A percentile compares a stretch with the other conserved stretches of the same genome.
These are phyloP conservation scores for Ogataea hybrid DNA, from an alignment of 1,139 yeast species.

Conservation along the genomic window DNA sequence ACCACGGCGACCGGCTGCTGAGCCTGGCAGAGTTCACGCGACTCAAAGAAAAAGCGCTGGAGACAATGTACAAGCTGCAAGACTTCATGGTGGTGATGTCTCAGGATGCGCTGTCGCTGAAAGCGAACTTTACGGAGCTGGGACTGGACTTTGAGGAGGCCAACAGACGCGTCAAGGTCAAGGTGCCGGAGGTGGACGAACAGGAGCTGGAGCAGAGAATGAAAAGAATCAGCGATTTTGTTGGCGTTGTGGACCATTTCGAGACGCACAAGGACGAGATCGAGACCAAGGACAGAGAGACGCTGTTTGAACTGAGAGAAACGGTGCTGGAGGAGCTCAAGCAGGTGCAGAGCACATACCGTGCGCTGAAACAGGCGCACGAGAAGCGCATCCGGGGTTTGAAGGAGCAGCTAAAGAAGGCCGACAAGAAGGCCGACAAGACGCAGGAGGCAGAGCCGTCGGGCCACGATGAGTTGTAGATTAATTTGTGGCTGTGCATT, in stretches of 20 bases:
- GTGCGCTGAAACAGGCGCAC: conserved; percentile 40
- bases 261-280: conserved; percentile 35
- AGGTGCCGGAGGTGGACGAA: conserved; percentile 37
- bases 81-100: conserved; percentile 44
- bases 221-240: conserved; percentile 36
- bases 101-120: conserved; percentile 41
- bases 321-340: conserved; percentile 37
- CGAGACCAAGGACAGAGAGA: conserved; percentile 34
- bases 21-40: conserved; percentile 37
- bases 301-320: conserved; percentile 38
- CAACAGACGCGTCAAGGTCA: conserved; percentile 40
- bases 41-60: conserved; percentile 42
- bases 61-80: conserved; percentile 42
- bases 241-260: conserved; percentile 36
- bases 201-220: conserved; percentile 37
- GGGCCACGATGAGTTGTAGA: conserved; percentile 22
- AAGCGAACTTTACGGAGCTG: conserved; percentile 40
- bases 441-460: not conserved
- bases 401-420: conserved; percentile 34
- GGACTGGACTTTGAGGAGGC: conserved; percentile 52
- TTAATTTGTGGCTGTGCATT: conserved; percentile 5
- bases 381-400: conserved; percentile 40
- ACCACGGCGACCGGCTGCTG: conserved; percentile 35
- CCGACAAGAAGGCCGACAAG: conserved; percentile 1
- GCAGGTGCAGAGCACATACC: conserved; percentile 37